Percentiles rank a stretch among this genome's conserved stretches.
phyloP scores from a whole-genome alignment of 306 rosid genomes.

The Spatholobus suberectus region DNA sequence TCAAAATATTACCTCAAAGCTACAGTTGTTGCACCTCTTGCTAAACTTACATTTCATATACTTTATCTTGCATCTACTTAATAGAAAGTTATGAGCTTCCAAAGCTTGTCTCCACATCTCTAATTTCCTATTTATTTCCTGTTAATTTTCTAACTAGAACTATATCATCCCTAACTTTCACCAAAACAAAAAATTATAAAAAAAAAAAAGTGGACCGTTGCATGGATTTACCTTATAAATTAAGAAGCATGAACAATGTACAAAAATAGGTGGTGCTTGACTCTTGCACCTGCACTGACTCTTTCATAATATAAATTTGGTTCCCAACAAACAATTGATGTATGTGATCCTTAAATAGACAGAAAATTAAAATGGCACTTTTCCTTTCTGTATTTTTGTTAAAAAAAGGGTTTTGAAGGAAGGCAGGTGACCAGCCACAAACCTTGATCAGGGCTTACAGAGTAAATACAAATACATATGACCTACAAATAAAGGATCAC shows the following conservation, averaged over 20 bases:
- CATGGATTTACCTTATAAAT: not conserved
- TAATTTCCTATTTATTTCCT: not conserved
- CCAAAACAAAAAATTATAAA: not conserved
- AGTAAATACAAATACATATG: not conserved
- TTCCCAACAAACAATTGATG: not conserved
- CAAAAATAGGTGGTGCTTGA: not conserved
- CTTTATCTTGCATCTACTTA: not conserved
- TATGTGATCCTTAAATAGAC: not conserved
- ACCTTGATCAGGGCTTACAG: not conserved
- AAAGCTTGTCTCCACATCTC: not conserved
- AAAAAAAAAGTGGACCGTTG: not conserved
- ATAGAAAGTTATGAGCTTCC: not conserved
- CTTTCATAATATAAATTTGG: not conserved
- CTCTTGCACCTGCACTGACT: not conserved
- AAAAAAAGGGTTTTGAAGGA: not conserved
- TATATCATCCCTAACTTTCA: not conserved
- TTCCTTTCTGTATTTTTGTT: not conserved
- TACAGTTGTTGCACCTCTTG: not conserved
- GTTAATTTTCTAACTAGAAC: not conserved
- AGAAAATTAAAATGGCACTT: not conserved
- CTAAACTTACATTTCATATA: not conserved
- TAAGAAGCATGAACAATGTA: not conserved
- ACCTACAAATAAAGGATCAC: not conserved
- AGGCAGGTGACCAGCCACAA: not conserved
- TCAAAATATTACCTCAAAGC: not conserved